Evolutionary conservation across 2,329 filamentous ascomycete genomes (phyloP).

Genomic region (Calonectria pauciramosa): DNA sequence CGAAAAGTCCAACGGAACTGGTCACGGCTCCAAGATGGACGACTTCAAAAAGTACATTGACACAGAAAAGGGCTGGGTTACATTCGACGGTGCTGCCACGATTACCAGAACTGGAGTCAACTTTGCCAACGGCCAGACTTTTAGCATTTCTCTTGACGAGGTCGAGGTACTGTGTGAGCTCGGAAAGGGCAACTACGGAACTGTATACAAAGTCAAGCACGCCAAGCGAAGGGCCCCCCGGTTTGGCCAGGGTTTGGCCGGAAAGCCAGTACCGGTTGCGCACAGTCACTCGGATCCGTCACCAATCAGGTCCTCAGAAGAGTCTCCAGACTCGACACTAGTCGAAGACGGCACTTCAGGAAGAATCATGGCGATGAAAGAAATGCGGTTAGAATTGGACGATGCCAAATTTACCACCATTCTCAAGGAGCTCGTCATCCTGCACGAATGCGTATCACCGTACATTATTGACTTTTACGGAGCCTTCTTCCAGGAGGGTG

Average conservation of each 20-base stretch:
- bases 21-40: constrained; percentile 65
- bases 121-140: constrained; percentile 89
- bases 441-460: constrained; percentile 94
- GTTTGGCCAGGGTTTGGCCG: constrained; percentile 70
- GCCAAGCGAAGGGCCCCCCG: constrained; percentile 73
- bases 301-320: constrained; percentile 46
- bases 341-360: constrained; percentile 69
- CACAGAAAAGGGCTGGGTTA: constrained; percentile 89
- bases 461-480: constrained; percentile 99
- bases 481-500: constrained; percentile 98
- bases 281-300: constrained; percentile 54
- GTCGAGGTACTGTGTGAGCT: constrained; percentile 93
- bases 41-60: constrained; percentile 87
- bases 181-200: constrained; percentile 98
- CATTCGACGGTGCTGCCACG: constrained; percentile 92
- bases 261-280: constrained; percentile 58
- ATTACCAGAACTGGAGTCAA: constrained; percentile 92
- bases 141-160: constrained; percentile 95
- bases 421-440: constrained; percentile 95
- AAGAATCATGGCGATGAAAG: constrained; percentile 98
- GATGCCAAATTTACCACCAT: constrained; percentile 98
- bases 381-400: constrained; percentile 94
- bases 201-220: constrained; percentile 96
- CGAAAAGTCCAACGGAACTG: constrained; percentile 51
- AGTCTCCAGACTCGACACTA: constrained; percentile 47